Base-by-base conservation (phyloP, 176 grass and related monocot genomes). In the Ensete ventricosum region DNA sequence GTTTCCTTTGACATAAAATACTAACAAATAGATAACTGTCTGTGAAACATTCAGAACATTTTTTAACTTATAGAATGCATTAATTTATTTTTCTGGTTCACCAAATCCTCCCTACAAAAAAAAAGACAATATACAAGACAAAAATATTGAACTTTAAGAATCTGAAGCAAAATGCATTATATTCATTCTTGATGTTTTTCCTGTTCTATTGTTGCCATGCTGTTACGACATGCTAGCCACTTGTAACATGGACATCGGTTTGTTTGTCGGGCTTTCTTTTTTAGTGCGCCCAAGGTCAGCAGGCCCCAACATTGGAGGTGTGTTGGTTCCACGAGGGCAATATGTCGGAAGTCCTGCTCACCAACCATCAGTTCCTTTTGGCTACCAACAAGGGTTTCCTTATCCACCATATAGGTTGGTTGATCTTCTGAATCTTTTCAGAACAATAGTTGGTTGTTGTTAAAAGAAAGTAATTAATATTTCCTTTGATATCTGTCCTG, bases 271-370 rank as follows among this genome's bases (percentile, higher is more conserved):
- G 29, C 20, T 72, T 62, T 78, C 27, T 89, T 62, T 73, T 86
- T 63, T 79, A 99, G 95, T 82, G 25, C 82, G 80, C 9, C 90
- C 88, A 87, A 91, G 90, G 64, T 89, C 90, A 86, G 67, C 89
- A 91, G 84, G 84, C 52, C 76, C 88, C 76, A 87, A 94, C 76
- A 84, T 89, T 82, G 82, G 83, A 55, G 71, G 76, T 55, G 72
- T 94, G 64, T 72, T 88, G 22, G 75, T 74, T 86, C 88, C 83
- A 72, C 88, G 82, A 69, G 95, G 88, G 11, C n/a, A 87, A 62
- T 91, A 91, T 67, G 10, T 89, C 1, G 90, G 90, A 53, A 81
- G 84, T 63, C 79, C 87, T 22, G 80, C 85, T 81, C 91, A 95
- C 52, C 87, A 87, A 19, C 78, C 82, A 14, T 82, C 83, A 19